Evolutionary conservation across 139 green algal species (phyloP).

Genomic region (Micromonas commoda): DNA sequence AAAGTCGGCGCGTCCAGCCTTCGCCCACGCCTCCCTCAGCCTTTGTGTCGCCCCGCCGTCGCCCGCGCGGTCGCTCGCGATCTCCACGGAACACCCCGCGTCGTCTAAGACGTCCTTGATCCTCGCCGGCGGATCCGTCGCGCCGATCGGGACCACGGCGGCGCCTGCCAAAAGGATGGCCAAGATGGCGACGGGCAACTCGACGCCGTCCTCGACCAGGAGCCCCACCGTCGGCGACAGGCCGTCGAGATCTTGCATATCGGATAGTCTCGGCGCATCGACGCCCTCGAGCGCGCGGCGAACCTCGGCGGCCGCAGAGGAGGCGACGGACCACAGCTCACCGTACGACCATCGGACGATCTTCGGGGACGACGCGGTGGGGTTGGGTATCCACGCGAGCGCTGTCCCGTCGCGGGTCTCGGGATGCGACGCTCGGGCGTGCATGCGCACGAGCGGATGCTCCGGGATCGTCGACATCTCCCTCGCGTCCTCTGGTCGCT

Average conservation of each 20-base stretch:
- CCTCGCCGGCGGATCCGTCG: constrained; percentile 41
- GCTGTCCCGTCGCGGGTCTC: neutral
- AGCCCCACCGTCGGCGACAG: neutral
- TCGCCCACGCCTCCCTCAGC: neutral
- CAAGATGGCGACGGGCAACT: neutral
- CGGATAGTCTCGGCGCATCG: too few relatives aligned
- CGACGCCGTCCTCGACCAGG: constrained; percentile 7
- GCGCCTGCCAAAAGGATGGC: constrained; percentile 32
- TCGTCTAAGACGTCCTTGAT: too few relatives aligned
- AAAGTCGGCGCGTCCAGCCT: neutral
- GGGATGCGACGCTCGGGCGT: neutral
- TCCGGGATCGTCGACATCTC: too few relatives aligned
- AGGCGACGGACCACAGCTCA: neutral
- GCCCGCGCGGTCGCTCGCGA: neutral
- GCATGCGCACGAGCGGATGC: neutral
- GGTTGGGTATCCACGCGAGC: neutral
- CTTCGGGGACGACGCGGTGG: neutral
- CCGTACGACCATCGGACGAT: too few relatives aligned
- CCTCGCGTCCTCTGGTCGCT: neutral
- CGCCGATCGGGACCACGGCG: constrained; percentile 51
- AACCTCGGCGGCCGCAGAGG: neutral
- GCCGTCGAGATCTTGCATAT: neutral
- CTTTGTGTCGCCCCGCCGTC: neutral
- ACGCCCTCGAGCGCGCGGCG: neutral
- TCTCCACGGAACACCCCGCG: neutral